Percentiles rank a stretch among this genome's conserved stretches.
phyloP scores from a whole-genome alignment of 768 basidiomycete species.

The Suillus occidentalis region DNA sequence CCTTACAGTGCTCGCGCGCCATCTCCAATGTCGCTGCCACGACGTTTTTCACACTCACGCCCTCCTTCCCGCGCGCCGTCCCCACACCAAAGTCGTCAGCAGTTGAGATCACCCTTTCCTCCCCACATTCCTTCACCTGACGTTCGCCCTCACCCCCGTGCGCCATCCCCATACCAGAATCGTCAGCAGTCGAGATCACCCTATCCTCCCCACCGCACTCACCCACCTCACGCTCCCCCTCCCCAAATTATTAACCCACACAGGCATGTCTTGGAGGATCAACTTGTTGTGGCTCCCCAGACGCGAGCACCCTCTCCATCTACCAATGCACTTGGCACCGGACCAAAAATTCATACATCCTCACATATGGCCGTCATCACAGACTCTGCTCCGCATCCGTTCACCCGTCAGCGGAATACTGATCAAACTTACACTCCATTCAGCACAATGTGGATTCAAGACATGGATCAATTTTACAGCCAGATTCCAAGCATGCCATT shows the following conservation, averaged over 20 bases:
- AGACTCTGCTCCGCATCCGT: slow-evolving; percentile 65
- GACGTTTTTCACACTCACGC: slow-evolving; percentile 19
- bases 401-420: slow-evolving; percentile 68
- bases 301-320: slow-evolving; percentile 53
- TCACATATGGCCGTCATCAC: slow-evolving; percentile 26
- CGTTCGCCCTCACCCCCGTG: slow-evolving; percentile 16
- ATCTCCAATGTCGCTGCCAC: slow-evolving; percentile 21
- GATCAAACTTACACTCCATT: slow-evolving; percentile 69
- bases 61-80: slow-evolving; percentile 24
- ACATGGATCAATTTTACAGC: slow-evolving; percentile 73
- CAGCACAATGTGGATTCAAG: slow-evolving; percentile 65
- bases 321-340: slow-evolving; percentile 39
- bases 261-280: slow-evolving; percentile 57
- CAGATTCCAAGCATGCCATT: slow-evolving; percentile 70
- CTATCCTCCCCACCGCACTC: slow-evolving; percentile 8
- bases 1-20: slow-evolving; percentile 22
- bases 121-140: slow-evolving; percentile 13
- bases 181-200: not conserved
- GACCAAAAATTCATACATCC: slow-evolving; percentile 25
- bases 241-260: slow-evolving; percentile 45
- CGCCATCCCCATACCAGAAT: slow-evolving; percentile 25
- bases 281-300: slow-evolving; percentile 36
- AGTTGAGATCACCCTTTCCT: not conserved
- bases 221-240: slow-evolving; percentile 23
- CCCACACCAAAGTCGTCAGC: slow-evolving; percentile 17